Base-by-base conservation (phyloP, 1,284 basidiomycete species). In the Erythrobasidium hasegawianum region DNA sequence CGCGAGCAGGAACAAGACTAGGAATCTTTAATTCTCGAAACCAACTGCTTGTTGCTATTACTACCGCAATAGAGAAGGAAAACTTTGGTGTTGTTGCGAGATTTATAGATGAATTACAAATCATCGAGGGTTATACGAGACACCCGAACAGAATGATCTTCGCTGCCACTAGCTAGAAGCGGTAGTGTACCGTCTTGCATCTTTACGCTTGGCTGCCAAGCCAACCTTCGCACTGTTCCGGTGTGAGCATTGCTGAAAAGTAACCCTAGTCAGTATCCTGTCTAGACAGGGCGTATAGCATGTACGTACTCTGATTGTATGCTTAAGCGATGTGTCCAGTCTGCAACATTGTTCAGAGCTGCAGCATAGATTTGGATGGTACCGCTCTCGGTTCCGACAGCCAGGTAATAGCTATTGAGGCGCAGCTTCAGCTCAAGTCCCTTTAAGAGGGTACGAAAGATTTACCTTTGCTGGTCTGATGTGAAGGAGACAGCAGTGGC, bases 71-170 rank as follows among this genome's bases (percentile, higher is more conserved):
- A 11, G 33, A 33, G 33, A 33, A 4, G 33, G 33, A 11, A 4
- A 5, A 11, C 33, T 11, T n/a, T 5, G 33, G 11, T 33, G 33
- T 33, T 33, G 33, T 33, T 33, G 33, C 33, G 33, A 33, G n/a
- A n/a, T n/a, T n/a, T n/a, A n/a, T n/a, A 33, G 4, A 4, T n/a
- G 11, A 11, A 33, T 33, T 33, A 33, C 33, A 11, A 4, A 5
- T 33, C 33, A 11, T 4, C 5, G 5, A 33, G 33, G 11, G 33
- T 33, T 33, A 76, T 22, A 8, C 71, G 70, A 20, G 72, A 78
- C n/a, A 81, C 74, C 40, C 79, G 72, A 10, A 79, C 76, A 41
- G 75, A 76, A 55, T 77, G 69, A 70, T 81, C 80, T 57, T 79
- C 78, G 55, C 78, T 78, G 16, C 75, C 75, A 40, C 76, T 79